These are phyloP conservation scores for Amaranthus tricolor DNA, from an alignment of 179 eudicot genomes.

Conservation along the genomic window DNA sequence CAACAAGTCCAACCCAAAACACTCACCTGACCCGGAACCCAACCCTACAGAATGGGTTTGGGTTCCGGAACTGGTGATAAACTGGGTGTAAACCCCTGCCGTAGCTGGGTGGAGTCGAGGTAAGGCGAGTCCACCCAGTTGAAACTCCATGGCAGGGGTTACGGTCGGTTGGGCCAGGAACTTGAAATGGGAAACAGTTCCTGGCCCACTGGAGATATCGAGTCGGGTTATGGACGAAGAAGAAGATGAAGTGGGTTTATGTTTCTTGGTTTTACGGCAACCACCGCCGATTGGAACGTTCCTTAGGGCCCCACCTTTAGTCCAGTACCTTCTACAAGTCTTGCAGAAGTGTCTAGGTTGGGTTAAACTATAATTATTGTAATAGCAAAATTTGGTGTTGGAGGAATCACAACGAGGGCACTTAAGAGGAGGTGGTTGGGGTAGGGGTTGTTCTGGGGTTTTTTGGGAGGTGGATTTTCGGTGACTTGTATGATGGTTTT, in stretches of 20 bases:
- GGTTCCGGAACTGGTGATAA: slow-evolving; percentile 17
- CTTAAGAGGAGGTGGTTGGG: slow-evolving; percentile 35
- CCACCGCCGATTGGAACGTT: slow-evolving; percentile 87
- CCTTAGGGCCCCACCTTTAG: slow-evolving; percentile 77
- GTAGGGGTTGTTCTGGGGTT: slow-evolving; percentile 25
- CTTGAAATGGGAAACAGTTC: slow-evolving; percentile 32
- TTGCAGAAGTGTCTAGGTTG: slow-evolving; percentile 90
- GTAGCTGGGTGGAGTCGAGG: slow-evolving; percentile 41
- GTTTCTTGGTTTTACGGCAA: slow-evolving; percentile 64
- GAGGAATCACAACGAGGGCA: slow-evolving; percentile 82
- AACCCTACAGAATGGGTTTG: not conserved
- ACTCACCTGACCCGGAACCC: slow-evolving; percentile 12
- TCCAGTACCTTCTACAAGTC: slow-evolving; percentile 87
- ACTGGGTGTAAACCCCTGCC: slow-evolving; percentile 33
- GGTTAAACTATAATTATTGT: slow-evolving; percentile 77
- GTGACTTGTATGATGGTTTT: slow-evolving; percentile 23
- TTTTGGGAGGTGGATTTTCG: not conserved
- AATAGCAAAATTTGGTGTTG: slow-evolving; percentile 86
- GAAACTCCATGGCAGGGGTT: slow-evolving; percentile 60
- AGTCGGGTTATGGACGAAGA: slow-evolving; percentile 19
- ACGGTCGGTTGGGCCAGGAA: slow-evolving; percentile 20
- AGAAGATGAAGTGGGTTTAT: slow-evolving; percentile 23
- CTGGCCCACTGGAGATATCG: slow-evolving; percentile 7
- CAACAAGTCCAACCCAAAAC: slow-evolving; percentile 29
- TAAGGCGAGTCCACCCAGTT: slow-evolving; percentile 48